Evolutionary conservation across 345 rosid genomes (phyloP).

Genomic region (Gossypium australe): DNA sequence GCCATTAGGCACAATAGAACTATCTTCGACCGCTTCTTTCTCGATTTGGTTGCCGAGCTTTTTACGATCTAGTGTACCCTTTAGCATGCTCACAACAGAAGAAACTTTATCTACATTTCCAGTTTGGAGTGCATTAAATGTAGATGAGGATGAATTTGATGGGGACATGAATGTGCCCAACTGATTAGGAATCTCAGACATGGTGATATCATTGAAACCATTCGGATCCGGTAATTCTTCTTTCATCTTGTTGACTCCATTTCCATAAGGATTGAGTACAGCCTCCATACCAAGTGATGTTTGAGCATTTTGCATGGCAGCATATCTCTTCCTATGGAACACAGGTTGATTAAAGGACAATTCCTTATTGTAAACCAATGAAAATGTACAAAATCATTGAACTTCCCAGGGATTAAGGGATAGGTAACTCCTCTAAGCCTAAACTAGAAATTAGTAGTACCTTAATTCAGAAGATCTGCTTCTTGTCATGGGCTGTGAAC

Average conservation of each 20-base stretch:
- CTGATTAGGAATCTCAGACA: slow-evolving; percentile 36
- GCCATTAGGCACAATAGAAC: slow-evolving; percentile 19
- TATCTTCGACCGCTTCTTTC: slow-evolving; percentile 35
- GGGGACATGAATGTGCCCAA: slow-evolving; percentile 41
- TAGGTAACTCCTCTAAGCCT: not conserved
- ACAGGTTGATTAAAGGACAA: not conserved
- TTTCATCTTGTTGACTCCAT: slow-evolving; percentile 27
- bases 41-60: slow-evolving; percentile 40
- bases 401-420: not conserved
- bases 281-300: slow-evolving; percentile 34
- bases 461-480: slow-evolving; percentile 69
- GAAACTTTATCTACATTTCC: slow-evolving; percentile 44
- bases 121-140: slow-evolving; percentile 31
- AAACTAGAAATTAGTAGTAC: slow-evolving; percentile 23
- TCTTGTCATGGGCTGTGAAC: slow-evolving; percentile 74
- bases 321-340: slow-evolving; percentile 56
- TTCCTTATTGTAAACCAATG: not conserved
- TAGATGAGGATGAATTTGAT: slow-evolving; percentile 54
- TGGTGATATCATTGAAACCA: slow-evolving; percentile 25
- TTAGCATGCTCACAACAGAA: slow-evolving; percentile 65
- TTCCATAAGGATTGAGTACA: slow-evolving; percentile 23
- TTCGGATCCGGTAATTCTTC: slow-evolving; percentile 35
- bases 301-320: slow-evolving; percentile 53
- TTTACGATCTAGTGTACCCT: slow-evolving; percentile 58
- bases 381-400: not conserved